A percentile compares a stretch with the other conserved stretches of the same genome.
phyloP scores from a whole-genome alignment of 371 early-diverging fungal species.

The Lichtheimia ramosa region DNA sequence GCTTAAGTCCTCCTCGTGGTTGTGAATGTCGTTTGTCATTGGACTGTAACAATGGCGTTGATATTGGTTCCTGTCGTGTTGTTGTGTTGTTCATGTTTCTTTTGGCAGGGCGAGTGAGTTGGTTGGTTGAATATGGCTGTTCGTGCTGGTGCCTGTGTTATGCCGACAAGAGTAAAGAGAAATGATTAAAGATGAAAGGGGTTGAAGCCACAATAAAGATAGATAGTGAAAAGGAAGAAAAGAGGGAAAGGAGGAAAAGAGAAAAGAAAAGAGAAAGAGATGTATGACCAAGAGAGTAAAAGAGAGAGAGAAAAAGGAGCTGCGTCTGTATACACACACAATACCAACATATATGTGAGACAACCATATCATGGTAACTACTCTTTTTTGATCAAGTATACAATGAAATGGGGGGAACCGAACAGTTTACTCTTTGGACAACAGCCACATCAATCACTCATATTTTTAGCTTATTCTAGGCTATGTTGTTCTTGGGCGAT shows the following conservation, averaged over 20 bases:
- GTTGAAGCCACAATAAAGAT: constrained; percentile 3
- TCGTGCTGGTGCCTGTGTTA: not conserved
- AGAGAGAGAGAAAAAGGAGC: not conserved
- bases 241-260: constrained; percentile 4
- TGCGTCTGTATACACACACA: too few relatives aligned
- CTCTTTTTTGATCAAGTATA: too few relatives aligned
- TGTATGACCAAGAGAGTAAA: not conserved
- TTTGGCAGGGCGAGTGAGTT: constrained; percentile 2
- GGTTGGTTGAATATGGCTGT: not conserved
- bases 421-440: too few relatives aligned
- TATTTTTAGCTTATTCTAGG: constrained; percentile 8
- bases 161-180: constrained; percentile 2
- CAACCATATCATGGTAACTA: too few relatives aligned
- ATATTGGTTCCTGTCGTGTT: not conserved
- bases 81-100: not conserved
- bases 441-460: too few relatives aligned
- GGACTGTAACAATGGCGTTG: too few relatives aligned
- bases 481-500: not conserved
- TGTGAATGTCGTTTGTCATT: not conserved
- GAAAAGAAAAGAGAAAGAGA: not conserved
- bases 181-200: not conserved
- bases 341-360: too few relatives aligned
- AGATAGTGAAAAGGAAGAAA: constrained; percentile 4
- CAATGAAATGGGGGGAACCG: too few relatives aligned
- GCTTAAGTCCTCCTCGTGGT: not conserved